Evolutionary conservation across 73 alveolate species (phyloP).

Genomic region (Durusdinium trenchii): DNA sequence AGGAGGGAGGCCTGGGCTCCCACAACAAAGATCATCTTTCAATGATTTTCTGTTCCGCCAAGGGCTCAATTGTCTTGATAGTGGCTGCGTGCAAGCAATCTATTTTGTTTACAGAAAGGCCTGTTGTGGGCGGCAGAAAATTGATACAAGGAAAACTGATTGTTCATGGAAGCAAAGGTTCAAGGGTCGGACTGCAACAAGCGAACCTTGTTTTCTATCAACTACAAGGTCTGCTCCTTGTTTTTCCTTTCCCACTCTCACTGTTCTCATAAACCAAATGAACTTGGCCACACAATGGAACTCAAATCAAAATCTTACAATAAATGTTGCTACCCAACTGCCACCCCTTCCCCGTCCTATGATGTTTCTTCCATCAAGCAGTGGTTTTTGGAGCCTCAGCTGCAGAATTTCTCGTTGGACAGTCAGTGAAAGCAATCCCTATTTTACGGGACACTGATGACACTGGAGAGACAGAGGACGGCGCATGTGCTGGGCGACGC

Average conservation of each 20-base stretch:
- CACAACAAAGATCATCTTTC: background rate
- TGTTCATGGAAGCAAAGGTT: background rate
- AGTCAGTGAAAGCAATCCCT: background rate
- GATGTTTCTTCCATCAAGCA: background rate
- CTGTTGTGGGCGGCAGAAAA: background rate
- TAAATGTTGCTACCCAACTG: background rate
- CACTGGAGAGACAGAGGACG: background rate
- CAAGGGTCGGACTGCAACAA: background rate
- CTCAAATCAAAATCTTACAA: background rate
- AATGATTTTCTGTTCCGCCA: background rate
- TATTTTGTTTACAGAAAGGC: background rate
- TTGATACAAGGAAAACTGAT: background rate
- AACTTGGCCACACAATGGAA: background rate
- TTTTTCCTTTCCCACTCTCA: background rate
- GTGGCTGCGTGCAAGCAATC: background rate
- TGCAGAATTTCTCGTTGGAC: conserved; percentile 8
- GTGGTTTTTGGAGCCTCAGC: background rate
- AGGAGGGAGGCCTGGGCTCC: background rate
- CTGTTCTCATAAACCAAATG: background rate
- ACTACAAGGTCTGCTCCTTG: background rate
- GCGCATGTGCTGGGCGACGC: background rate
- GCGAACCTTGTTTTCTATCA: background rate
- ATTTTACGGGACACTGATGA: background rate
- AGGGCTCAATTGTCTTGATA: background rate
- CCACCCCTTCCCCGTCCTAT: no score